A percentile compares a stretch with the other conserved stretches of the same genome.
These are phyloP conservation scores for Chrysoporthe puriensis DNA, from an alignment of 2,329 filamentous ascomycete genomes.

Conservation along the genomic window DNA sequence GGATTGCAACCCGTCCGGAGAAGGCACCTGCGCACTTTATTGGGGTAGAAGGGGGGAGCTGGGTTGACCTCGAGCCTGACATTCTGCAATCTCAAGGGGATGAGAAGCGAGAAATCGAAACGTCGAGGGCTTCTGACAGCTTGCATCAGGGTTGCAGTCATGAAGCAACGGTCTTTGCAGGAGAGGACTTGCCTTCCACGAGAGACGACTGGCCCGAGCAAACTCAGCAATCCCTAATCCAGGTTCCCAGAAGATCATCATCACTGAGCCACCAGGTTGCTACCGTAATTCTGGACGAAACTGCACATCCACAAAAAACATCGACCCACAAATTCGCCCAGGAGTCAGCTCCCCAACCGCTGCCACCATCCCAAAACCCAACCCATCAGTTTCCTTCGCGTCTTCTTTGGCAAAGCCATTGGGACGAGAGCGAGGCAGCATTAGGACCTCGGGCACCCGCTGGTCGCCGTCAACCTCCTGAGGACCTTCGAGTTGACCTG, in stretches of 20 bases:
- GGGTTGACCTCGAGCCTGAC: constrained; percentile 35
- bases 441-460: background rate
- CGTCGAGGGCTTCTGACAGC: background rate
- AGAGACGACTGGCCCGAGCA: background rate
- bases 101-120: constrained; percentile 1
- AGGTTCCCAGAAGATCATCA: constrained; percentile 27
- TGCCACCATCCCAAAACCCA: background rate
- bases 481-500: constrained; percentile 10
- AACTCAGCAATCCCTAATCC: constrained; percentile 3
- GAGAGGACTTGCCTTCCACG: background rate
- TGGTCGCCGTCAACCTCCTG: constrained; percentile 9
- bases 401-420: background rate
- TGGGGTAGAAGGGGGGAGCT: constrained; percentile 29
- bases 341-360: constrained; percentile 8
- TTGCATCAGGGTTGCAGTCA: constrained; percentile 6
- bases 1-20: constrained; percentile 31
- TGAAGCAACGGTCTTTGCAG: background rate
- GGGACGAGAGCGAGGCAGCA: constrained; percentile 14
- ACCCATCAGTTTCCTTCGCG: background rate
- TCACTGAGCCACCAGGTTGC: constrained; percentile 29
- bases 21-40: constrained; percentile 27
- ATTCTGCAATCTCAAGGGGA: background rate
- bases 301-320: constrained; percentile 6
- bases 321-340: constrained; percentile 8
- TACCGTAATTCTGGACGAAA: constrained; percentile 11